Conservation (phyloP, 805 yeast genomes). For the Hemisphaericaspora nanyangensis region DNA sequence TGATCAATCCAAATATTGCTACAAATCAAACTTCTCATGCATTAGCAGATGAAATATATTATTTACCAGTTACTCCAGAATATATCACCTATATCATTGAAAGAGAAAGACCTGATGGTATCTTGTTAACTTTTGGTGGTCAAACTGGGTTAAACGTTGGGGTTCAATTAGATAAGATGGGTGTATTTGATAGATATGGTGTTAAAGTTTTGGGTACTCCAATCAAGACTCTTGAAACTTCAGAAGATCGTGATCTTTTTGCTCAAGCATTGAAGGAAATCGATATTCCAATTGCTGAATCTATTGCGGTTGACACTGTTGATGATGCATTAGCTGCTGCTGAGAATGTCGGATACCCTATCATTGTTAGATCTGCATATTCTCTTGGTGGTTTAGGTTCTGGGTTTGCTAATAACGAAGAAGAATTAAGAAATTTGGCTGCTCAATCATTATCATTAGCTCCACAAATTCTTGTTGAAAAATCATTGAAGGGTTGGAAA, state of each 20-base stretch:
- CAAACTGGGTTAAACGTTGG: constrained; percentile 97
- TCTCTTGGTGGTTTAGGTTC: constrained; percentile 98
- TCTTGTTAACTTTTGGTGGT: constrained; percentile 95
- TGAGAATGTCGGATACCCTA: constrained; percentile 83
- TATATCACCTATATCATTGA: constrained; percentile 93
- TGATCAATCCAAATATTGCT: constrained; percentile 94
- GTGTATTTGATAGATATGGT: constrained; percentile 83
- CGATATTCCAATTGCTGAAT: constrained; percentile 93
- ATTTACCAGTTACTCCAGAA: constrained; percentile 94
- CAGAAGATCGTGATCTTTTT: constrained; percentile 96
- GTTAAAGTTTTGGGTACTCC: constrained; percentile 98
- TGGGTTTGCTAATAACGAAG: constrained; percentile 84
- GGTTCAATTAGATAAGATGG: constrained; percentile 91
- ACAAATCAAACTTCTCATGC: constrained; percentile 96
- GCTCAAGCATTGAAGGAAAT: constrained; percentile 95
- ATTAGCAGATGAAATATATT: constrained; percentile 92
- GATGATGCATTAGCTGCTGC: constrained; percentile 96
- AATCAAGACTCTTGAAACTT: constrained; percentile 88
- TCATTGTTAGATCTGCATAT: constrained; percentile 95
- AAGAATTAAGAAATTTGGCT: constrained; percentile 81
- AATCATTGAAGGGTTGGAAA: constrained; percentile 97
- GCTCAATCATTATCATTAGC: constrained; percentile 85
- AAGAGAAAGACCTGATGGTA: constrained; percentile 95
- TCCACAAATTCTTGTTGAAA: constrained; percentile 94
- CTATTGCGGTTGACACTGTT: constrained; percentile 89